Percentiles rank a stretch among this genome's conserved stretches.
Conservation (phyloP, 441 rosid genomes). For the Gossypium davidsonii region DNA sequence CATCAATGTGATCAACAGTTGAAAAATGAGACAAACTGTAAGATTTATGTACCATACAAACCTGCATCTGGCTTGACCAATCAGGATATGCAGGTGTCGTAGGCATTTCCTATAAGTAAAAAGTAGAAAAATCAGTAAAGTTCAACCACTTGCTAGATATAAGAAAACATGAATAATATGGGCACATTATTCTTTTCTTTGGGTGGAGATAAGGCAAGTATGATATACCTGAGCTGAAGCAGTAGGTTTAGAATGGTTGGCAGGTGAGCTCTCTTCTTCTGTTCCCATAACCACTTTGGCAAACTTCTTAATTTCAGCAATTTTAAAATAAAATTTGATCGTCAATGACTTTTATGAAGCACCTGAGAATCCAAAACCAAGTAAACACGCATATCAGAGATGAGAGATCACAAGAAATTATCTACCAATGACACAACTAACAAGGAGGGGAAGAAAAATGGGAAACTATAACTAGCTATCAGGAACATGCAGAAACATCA, state of each 20-base stretch:
- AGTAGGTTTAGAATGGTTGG: conserved; percentile 67
- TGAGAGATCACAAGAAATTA: conserved; percentile 8
- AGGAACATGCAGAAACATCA: neutral
- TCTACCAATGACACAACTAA: neutral
- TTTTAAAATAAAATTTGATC: neutral
- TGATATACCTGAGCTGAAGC: conserved; percentile 60
- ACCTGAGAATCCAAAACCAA: conserved; percentile 19
- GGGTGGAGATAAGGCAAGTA: neutral
- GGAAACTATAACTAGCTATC: neutral
- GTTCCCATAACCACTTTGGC: conserved; percentile 44
- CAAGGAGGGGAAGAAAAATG: neutral
- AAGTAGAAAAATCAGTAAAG: neutral
- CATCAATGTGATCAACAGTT: neutral
- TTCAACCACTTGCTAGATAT: neutral
- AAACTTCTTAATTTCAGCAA: conserved; percentile 1
- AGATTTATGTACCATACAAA: conserved; percentile 18
- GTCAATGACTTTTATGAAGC: conserved; percentile 17
- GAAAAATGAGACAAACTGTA: conserved; percentile 2
- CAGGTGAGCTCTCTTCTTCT: conserved; percentile 65
- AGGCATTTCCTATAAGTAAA: conserved; percentile 54
- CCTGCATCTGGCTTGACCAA: conserved; percentile 95
- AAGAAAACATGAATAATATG: conserved; percentile 4
- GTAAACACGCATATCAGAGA: conserved; percentile 5
- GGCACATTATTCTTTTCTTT: neutral
- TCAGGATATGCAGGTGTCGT: conserved; percentile 68